Evolutionary conservation across 2,329 filamentous ascomycete genomes (phyloP), one percentile per base, ranked within the genome.

Genomic region (Teratosphaeriaceae sp.): DNA sequence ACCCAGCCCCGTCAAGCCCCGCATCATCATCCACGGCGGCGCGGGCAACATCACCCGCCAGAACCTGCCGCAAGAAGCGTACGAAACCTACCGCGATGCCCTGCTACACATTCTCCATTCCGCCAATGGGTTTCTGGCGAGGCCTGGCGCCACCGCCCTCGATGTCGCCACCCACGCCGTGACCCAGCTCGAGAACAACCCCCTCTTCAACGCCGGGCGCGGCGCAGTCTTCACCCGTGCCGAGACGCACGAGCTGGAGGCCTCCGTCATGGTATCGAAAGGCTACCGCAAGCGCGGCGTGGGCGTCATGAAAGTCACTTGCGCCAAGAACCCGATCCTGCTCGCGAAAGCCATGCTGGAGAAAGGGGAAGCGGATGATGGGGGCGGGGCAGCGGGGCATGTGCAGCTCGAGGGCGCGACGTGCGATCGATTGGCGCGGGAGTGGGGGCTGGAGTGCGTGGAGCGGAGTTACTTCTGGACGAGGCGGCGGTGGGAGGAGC

Each of bases 191-290:
- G 88, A 95, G 66, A 73, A 94, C 58, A 79, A 88, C 58, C 75
- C 82, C 2, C 76, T 94, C 4, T 94, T 92, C 74, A 95, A 95
- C 67, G 80, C 81, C 44, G 88, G 81, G 6, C 82, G 80, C 55
- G 89, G 89, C 41, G 85, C 88, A 39, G 88, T 94, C 18, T 95
- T 94, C 64, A 94, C 87, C 0, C 79, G 82, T 38, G 81, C 84
- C 51, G 89, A 88, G 15, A 76, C 81, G 49, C 88, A 89, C 61
- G 85, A 95, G 67, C 80, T 94, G 48, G 88, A 95, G 65, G 85
- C 86, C 1, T 85, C 80, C 8, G 78, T 94, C 40, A 94, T 94
- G 88, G 84, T 94, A 0, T 85, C 83, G 2, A 73, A 74, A 21
- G 84, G 82, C 0, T 71, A 72, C 44, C 75, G 79, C 30, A 95